These are phyloP conservation scores for Backusella liffmaniae DNA, from an alignment of 192 early-diverging fungal species.

Conservation along the genomic window DNA sequence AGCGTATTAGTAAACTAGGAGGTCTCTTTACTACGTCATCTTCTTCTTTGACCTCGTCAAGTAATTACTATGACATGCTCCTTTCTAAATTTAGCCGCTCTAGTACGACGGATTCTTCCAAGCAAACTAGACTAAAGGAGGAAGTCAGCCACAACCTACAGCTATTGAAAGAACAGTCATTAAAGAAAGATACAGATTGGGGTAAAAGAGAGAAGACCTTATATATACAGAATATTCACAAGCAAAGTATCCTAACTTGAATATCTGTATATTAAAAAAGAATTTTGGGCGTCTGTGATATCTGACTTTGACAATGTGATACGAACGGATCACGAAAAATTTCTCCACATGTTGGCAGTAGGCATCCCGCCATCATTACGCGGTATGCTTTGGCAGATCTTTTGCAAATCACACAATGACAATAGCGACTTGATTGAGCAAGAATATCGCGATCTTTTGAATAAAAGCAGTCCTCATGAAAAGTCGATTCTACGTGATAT, in stretches of 20 bases:
- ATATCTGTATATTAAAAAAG: slow-evolving; percentile 6
- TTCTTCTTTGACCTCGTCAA: background rate
- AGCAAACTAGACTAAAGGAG: background rate
- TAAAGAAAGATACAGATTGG: background rate
- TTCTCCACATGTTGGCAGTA: slow-evolving; percentile 72
- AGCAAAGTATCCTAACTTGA: background rate
- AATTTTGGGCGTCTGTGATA: slow-evolving; percentile 93
- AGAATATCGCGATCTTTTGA: slow-evolving; percentile 72
- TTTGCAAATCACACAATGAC: slow-evolving; percentile 73
- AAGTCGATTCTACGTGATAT: slow-evolving; percentile 91
- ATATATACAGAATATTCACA: too few species aligned
- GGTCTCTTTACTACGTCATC: background rate
- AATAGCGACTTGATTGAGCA: slow-evolving; percentile 59
- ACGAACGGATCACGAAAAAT: slow-evolving; percentile 65
- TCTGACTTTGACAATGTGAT: slow-evolving; percentile 75
- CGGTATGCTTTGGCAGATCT: slow-evolving; percentile 93
- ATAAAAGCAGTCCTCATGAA: slow-evolving; percentile 66
- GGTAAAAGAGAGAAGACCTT: background rate
- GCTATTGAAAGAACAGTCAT: background rate
- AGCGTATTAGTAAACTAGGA: background rate
- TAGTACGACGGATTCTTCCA: background rate
- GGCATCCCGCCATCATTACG: slow-evolving; percentile 89
- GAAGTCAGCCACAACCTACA: background rate
- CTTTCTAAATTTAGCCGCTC: slow-evolving; percentile 1
- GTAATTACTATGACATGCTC: slow-evolving; percentile 3